phyloP scores from a whole-genome alignment of 2,329 filamentous ascomycete species.

The Colletotrichum navitas region DNA sequence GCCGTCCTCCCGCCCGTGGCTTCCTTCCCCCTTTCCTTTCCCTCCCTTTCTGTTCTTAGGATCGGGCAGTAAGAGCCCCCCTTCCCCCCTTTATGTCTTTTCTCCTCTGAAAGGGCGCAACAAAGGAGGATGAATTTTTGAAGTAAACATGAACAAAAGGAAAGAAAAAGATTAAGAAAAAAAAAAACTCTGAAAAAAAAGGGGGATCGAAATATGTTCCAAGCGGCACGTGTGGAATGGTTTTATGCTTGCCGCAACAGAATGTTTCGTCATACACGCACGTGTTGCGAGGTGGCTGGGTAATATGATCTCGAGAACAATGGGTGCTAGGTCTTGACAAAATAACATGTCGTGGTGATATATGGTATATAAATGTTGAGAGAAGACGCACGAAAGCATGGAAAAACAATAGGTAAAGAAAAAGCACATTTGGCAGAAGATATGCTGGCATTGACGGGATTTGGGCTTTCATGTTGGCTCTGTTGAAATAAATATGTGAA shows the following conservation, averaged over 20 bases:
- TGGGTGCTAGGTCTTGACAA: neutral
- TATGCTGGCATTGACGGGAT: neutral
- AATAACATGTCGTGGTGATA: neutral
- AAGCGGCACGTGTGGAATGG: neutral
- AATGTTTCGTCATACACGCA: neutral
- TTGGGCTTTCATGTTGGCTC: neutral
- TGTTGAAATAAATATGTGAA: neutral
- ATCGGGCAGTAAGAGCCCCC: neutral
- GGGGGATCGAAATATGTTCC: too few relatives aligned
- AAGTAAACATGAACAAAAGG: neutral
- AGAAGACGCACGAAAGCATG: neutral
- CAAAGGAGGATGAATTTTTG: neutral
- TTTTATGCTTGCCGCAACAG: too few relatives aligned
- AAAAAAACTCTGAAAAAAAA: too few relatives aligned
- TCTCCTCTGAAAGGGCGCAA: neutral
- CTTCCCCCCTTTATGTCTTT: neutral
- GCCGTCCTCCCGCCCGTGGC: neutral
- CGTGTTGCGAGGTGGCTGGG: neutral
- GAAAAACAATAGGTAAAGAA: too few relatives aligned
- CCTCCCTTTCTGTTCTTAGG: neutral
- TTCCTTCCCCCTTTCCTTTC: neutral
- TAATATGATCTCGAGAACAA: neutral
- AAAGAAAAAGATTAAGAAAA: too few relatives aligned
- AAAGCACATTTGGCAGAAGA: neutral
- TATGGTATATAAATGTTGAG: neutral